phyloP scores from a whole-genome alignment of 306 rosid genomes.

The Cyamopsis tetragonoloba region DNA sequence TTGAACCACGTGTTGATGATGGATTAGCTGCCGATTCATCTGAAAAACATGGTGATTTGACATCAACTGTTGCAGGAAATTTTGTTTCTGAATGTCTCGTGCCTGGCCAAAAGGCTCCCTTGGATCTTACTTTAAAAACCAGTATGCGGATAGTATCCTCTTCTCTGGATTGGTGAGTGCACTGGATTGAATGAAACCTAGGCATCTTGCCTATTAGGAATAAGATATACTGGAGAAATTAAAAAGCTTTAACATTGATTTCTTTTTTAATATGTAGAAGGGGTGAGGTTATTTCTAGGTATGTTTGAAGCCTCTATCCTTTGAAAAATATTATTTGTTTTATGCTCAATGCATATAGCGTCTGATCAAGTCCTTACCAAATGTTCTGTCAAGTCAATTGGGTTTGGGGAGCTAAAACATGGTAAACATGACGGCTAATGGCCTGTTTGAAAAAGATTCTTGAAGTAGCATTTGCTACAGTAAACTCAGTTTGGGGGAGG shows the following conservation, averaged over 20 bases:
- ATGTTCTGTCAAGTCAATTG: neutral
- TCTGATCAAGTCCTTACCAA: slow-evolving; percentile 10
- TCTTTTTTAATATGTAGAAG: neutral
- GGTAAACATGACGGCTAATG: neutral
- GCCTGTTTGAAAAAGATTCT: too few relatives aligned
- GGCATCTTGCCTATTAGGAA: slow-evolving; percentile 2
- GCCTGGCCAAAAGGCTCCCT: slow-evolving; percentile 68
- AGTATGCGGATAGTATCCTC: slow-evolving; percentile 61
- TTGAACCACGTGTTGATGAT: slow-evolving; percentile 26
- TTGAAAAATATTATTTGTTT: neutral
- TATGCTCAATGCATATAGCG: neutral
- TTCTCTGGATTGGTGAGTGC: slow-evolving; percentile 57
- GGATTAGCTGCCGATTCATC: slow-evolving; percentile 45
- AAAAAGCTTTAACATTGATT: slow-evolving; percentile 7
- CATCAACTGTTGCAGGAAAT: slow-evolving; percentile 36
- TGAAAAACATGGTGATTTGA: slow-evolving; percentile 33
- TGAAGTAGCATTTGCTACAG: too few relatives aligned
- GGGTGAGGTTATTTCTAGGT: neutral
- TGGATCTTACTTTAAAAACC: slow-evolving; percentile 90
- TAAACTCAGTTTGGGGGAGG: too few relatives aligned
- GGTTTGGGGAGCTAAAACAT: neutral
- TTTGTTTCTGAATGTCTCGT: slow-evolving; percentile 44
- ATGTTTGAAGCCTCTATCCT: neutral
- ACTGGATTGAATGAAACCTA: slow-evolving; percentile 8
- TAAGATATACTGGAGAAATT: slow-evolving; percentile 1